Evolutionary conservation across 2,329 filamentous ascomycete genomes (phyloP).

Genomic region (Cladosporium sp.): DNA sequence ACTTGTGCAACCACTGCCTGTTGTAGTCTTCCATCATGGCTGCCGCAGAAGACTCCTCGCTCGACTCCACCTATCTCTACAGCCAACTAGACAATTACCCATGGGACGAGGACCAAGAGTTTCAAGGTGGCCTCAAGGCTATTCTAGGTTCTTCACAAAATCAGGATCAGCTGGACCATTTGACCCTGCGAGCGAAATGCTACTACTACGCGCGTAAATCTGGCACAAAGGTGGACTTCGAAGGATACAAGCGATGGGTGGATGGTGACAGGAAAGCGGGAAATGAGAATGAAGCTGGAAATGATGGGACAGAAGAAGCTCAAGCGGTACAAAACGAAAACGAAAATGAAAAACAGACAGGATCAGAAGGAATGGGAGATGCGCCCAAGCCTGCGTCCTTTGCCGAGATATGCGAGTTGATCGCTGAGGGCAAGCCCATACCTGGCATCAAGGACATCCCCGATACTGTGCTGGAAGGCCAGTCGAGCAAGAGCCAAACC

Average conservation of each 20-base stretch:
- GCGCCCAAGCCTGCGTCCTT: conserved; percentile 79
- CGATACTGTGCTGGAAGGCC: conserved; percentile 67
- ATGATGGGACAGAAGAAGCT: not conserved
- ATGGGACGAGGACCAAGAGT: conserved; percentile 65
- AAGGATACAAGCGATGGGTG: conserved; percentile 63
- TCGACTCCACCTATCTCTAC: conserved; percentile 41
- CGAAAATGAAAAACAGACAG: conserved; percentile 19
- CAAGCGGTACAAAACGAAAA: not conserved
- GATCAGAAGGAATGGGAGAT: conserved; percentile 33
- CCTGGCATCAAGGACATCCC: conserved; percentile 87
- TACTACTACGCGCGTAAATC: conserved; percentile 57
- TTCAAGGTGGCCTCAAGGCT: conserved; percentile 63
- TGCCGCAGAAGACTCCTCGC: conserved; percentile 1
- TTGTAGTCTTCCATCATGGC: not conserved
- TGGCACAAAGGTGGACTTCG: conserved; percentile 57
- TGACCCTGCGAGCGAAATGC: conserved; percentile 63
- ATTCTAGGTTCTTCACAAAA: conserved; percentile 58
- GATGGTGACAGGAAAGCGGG: conserved; percentile 26
- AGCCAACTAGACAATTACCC: conserved; percentile 61
- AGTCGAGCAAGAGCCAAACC: conserved; percentile 56
- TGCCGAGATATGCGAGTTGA: conserved; percentile 78
- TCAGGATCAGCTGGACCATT: conserved; percentile 50
- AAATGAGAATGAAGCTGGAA: not conserved
- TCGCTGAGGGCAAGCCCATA: conserved; percentile 76
- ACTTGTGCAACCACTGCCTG: no score